Percentiles rank a stretch among this genome's conserved stretches.
Conservation (phyloP, 176 grass and related monocot species). For the Thinopyrum elongatum region DNA sequence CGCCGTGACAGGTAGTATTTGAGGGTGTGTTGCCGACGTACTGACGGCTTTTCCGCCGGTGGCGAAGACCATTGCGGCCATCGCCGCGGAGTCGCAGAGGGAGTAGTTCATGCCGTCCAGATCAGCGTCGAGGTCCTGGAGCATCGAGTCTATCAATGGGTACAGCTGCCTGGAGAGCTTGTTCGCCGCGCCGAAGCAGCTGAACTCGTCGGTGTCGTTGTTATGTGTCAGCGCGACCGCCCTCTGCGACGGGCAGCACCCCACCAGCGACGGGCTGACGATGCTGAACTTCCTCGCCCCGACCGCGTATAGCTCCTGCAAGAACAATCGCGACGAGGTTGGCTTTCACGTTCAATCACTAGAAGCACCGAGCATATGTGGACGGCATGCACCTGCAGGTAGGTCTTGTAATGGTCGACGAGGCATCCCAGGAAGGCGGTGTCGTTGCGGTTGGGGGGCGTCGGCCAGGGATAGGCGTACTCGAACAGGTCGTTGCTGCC, state of each 20-base stretch:
- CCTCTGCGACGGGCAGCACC: slow-evolving; percentile 50
- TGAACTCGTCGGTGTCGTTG: not conserved
- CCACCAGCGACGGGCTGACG: slow-evolving; percentile 36
- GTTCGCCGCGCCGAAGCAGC: slow-evolving; percentile 34
- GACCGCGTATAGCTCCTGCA: slow-evolving; percentile 34
- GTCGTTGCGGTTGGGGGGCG: not conserved
- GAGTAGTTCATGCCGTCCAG: slow-evolving; percentile 51
- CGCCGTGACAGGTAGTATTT: no score
- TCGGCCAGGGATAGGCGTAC: not conserved
- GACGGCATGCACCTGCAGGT: slow-evolving; percentile 32
- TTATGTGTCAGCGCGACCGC: not conserved
- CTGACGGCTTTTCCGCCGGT: not conserved
- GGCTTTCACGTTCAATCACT: no score
- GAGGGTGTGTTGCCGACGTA: not conserved
- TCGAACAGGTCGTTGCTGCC: slow-evolving; percentile 74
- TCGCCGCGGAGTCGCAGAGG: slow-evolving; percentile 9
- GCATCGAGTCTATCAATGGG: not conserved
- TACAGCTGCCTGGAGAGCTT: slow-evolving; percentile 15
- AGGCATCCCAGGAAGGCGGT: slow-evolving; percentile 20
- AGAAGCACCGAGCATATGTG: not conserved
- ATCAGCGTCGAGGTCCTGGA: not conserved
- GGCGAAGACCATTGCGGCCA: not conserved
- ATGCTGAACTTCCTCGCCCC: slow-evolving; percentile 54
- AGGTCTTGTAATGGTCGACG: slow-evolving; percentile 26
- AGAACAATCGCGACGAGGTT: no score